A percentile compares a stretch with the other conserved stretches of the same genome.
Evolutionary conservation across 305 asterid species (phyloP).

Genomic region (Solanum chacoense): DNA sequence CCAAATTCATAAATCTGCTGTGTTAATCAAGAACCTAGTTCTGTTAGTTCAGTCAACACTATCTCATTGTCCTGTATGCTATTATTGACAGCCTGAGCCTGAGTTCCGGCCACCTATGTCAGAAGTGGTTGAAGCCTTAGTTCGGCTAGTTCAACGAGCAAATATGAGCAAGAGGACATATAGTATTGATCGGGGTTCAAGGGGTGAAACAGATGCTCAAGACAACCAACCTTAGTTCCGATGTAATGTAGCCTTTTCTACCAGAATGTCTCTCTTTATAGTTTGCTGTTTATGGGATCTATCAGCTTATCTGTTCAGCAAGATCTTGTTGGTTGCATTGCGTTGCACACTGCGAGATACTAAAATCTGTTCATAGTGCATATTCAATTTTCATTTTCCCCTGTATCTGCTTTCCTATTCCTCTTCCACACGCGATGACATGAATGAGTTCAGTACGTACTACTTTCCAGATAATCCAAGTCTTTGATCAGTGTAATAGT

Average conservation of each 20-base stretch:
- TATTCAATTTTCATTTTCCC: not conserved
- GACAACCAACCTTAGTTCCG: conserved; percentile 7
- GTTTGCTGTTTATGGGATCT: not conserved
- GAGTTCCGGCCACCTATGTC: conserved; percentile 84
- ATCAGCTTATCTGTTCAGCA: not conserved
- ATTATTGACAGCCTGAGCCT: conserved; percentile 49
- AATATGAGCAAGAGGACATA: conserved; percentile 81
- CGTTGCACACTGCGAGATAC: not conserved
- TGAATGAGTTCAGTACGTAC: not conserved
- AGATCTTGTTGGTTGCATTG: not conserved
- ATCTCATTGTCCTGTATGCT: not conserved
- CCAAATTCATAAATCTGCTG: not conserved
- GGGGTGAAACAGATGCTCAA: conserved; percentile 31
- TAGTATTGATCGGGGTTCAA: conserved; percentile 38
- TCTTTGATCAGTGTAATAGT: not conserved
- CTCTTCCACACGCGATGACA: not conserved
- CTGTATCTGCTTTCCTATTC: not conserved
- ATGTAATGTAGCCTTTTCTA: not conserved
- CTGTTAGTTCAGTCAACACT: not conserved
- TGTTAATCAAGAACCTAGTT: not conserved
- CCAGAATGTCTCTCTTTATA: not conserved
- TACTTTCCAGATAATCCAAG: not conserved
- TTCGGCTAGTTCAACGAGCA: conserved; percentile 69
- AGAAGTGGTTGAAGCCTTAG: conserved; percentile 75
- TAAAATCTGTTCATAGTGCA: not conserved